Conservation (phyloP, 2,329 filamentous ascomycete species). For the Juglanconis sp. region DNA sequence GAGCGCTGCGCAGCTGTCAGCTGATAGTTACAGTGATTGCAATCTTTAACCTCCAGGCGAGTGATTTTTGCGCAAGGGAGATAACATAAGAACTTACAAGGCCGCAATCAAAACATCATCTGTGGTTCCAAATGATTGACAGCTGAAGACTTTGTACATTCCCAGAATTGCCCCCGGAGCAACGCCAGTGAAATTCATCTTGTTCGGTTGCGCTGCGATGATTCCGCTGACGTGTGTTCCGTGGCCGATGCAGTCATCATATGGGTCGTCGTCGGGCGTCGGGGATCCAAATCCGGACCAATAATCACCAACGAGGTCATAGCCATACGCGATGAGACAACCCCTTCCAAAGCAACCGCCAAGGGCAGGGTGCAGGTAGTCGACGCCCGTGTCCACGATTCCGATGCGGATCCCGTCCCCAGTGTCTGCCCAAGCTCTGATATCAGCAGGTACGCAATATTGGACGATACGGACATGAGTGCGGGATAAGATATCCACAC, state of each 20-base stretch:
- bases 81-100: constrained; percentile 21
- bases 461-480: too few relatives aligned
- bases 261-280: constrained; percentile 38
- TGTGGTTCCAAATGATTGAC: constrained; percentile 18
- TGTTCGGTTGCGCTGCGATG: constrained; percentile 40
- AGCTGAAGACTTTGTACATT: constrained; percentile 37
- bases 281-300: constrained; percentile 20
- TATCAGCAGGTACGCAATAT: neutral
- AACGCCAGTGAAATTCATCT: constrained; percentile 36
- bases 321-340: constrained; percentile 44
- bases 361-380: constrained; percentile 49
- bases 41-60: neutral
- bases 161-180: constrained; percentile 39
- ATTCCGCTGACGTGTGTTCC: constrained; percentile 46
- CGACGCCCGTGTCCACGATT: constrained; percentile 39
- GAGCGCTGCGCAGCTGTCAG: constrained; percentile 24
- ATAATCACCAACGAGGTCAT: constrained; percentile 44
- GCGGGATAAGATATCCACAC: too few relatives aligned
- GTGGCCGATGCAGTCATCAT: constrained; percentile 36
- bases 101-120: constrained; percentile 40
- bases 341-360: constrained; percentile 51
- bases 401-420: constrained; percentile 43
- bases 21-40: neutral
- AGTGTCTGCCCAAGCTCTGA: constrained; percentile 25
- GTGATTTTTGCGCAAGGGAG: too few relatives aligned